Evolutionary conservation across 148 eudicot genomes (phyloP), one percentile per base, ranked within the genome.

Genomic region (Gaultheria prostrata): DNA sequence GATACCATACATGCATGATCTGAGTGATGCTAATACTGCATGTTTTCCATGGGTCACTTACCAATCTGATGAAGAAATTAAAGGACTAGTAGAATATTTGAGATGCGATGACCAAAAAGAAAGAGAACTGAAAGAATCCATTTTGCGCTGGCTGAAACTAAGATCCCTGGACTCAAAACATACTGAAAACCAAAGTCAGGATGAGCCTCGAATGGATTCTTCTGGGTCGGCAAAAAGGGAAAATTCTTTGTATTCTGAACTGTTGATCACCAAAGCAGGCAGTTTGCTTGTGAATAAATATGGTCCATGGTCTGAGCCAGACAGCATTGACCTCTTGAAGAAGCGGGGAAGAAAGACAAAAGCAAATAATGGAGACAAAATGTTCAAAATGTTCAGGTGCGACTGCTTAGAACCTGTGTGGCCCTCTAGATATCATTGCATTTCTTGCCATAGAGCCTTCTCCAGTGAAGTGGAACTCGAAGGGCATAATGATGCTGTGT

Each of bases 381-480:
- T 90, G 81, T 87, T 82, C 18, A 86, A 82, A 77, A 61, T 90
- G 81, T 87, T 82, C 77, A 86, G 97, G 85, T 93, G 97, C 81
- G 85, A 80, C 76, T 93, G 97, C 83, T 89, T 93, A 79, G 93
- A 93, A 85, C 93, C 90, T 8, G 78, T 92, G 72, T 90, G 93
- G 91, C 87, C 83, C 59, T 86, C 90, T 59, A 89, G 90, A 83
- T 77, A 85, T 67, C 97, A 93, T 85, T 93, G 95, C 80, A 33
- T 85, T 74, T 82, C 85, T 69, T 93, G 93, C 87, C 97, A 93
- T 81, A 87, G 77, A 84, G 86, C 92, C 59, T 91, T 88, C 84
- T 51, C 82, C n/a, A 86, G 87, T 32, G 83, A 80, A 35, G 80
- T 79, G 77, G 93, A 92, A 63, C 87, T 91, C 24, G 84, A 87